Percentiles rank a stretch among this genome's conserved stretches.
phyloP scores from a whole-genome alignment of 2,329 filamentous ascomycete genomes.

The Aspergillus calidoustus region DNA sequence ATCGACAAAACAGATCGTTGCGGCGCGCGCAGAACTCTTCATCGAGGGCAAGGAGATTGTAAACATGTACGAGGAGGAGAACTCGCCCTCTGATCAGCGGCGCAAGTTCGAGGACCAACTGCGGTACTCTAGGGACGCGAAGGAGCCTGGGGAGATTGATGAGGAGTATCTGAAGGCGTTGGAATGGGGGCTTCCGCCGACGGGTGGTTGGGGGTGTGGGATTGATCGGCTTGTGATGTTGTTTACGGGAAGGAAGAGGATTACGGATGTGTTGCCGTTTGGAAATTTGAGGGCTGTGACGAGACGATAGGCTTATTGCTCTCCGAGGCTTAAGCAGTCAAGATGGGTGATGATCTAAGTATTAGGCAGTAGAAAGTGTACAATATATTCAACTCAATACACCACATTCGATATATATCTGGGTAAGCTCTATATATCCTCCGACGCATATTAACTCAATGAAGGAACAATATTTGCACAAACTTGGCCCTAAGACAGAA shows the following conservation, averaged over 20 bases:
- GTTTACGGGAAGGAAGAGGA: slow-evolving; percentile 76
- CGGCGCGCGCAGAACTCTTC: slow-evolving; percentile 85
- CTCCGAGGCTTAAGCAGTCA: too few species aligned
- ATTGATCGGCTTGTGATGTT: slow-evolving; percentile 92
- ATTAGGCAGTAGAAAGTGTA: not conserved
- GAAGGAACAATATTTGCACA: not conserved
- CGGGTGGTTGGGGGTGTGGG: slow-evolving; percentile 94
- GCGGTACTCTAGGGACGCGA: slow-evolving; percentile 52
- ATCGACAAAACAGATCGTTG: slow-evolving; percentile 70
- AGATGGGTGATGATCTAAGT: not conserved
- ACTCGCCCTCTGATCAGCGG: slow-evolving; percentile 84
- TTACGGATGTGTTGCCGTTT: slow-evolving; percentile 86
- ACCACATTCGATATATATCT: not conserved
- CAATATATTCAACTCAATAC: not conserved
- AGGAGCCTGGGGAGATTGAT: slow-evolving; percentile 62
- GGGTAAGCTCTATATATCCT: not conserved
- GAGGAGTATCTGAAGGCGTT: slow-evolving; percentile 83
- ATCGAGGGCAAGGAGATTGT: slow-evolving; percentile 79
- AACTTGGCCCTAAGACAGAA: not conserved
- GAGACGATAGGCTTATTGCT: slow-evolving; percentile 21
- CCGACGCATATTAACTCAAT: not conserved
- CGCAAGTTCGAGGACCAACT: slow-evolving; percentile 74
- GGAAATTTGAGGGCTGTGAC: slow-evolving; percentile 71
- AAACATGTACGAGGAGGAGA: slow-evolving; percentile 99
- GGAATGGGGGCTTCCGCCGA: slow-evolving; percentile 90